These are phyloP conservation scores for Viola odorata DNA, from an alignment of 345 rosid genomes.

Conservation along the genomic window DNA sequence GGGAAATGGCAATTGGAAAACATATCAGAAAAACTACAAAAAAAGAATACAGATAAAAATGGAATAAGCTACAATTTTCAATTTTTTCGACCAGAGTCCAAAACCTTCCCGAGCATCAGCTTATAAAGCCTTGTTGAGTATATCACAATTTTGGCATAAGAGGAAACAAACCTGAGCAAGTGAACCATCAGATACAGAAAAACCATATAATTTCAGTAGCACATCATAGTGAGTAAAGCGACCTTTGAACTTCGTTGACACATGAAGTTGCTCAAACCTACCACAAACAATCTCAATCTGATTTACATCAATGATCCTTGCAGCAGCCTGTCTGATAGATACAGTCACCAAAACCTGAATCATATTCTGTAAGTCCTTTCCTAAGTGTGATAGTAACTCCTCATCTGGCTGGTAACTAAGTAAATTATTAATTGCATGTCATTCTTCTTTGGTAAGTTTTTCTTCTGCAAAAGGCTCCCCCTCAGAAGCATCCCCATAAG, in stretches of 20 bases:
- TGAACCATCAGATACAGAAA: conserved; percentile 96
- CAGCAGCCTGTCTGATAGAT: conserved; percentile 80
- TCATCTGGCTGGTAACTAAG: conserved; percentile 89
- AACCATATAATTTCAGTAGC: conserved; percentile 77
- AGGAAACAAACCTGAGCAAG: conserved; percentile 83
- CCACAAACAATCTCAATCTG: conserved; percentile 78
- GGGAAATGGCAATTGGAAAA: not conserved
- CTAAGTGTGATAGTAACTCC: conserved; percentile 47
- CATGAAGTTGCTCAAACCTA: conserved; percentile 85
- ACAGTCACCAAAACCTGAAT: conserved; percentile 66
- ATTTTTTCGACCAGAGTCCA: not conserved
- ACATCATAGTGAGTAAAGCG: conserved; percentile 74
- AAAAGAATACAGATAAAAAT: not conserved
- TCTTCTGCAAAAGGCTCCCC: conserved; percentile 48
- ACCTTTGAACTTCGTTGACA: conserved; percentile 69
- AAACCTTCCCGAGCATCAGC: not conserved
- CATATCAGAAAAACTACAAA: not conserved
- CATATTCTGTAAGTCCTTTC: conserved; percentile 87
- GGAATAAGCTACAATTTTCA: not conserved
- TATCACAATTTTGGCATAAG: conserved; percentile 2
- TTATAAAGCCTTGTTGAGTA: not conserved
- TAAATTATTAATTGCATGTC: conserved; percentile 86
- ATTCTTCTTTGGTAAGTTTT: conserved; percentile 86
- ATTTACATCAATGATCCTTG: conserved; percentile 63
- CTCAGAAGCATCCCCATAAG: conserved; percentile 40